Evolutionary conservation across 2,329 filamentous ascomycete species (phyloP), one percentile per base, ranked within the genome.

Genomic region (Talaromyces sp.): DNA sequence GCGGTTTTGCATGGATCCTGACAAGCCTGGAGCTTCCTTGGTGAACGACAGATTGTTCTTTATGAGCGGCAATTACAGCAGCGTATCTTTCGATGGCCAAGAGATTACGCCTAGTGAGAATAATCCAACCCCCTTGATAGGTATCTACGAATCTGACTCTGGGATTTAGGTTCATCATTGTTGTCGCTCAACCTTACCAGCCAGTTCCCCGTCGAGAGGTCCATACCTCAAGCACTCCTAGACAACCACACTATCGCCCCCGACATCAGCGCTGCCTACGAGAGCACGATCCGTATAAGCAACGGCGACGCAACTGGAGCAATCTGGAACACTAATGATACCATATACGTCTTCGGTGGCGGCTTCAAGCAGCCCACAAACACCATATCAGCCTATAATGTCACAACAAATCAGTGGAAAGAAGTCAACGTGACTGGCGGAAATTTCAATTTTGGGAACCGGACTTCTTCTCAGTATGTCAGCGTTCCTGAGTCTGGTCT

Each of bases 51-150:
- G 36, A 46, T 19, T 57, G 5, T 60, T 57, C 39, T 60, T 60
- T 15, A 53, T 60, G 15, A 43, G 54, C 15, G 58, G 58, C 3
- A 60, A 57, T 25, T 60, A 60, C 41, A 60, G 58, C 53, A 57
- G 35, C 36, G 58, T 60, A 7, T 37, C 58, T 9, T 57, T 57
- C 19, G 39, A 57, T 43, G 45, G 58, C 17, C 58, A 60, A 53
- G 22, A 28, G 25, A 57, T 57, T 33, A 19, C 50, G 39, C 58
- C 54, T 35, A 53, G 58, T 57, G 28, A 48, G 54, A 25, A 43
- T 22, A 31, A 5, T 35, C 28, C 28, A 13, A 7, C 11, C 1
- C 4, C 5, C n/a, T 45, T 28, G 19, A n/a, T n/a, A n/a, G n/a
- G 22, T 3, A 2, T 25, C 13, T 10, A n/a, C 41, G 1, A 22